phyloP scores from a whole-genome alignment of 2,329 filamentous ascomycete genomes.

The Camptophora hylomeconis region DNA sequence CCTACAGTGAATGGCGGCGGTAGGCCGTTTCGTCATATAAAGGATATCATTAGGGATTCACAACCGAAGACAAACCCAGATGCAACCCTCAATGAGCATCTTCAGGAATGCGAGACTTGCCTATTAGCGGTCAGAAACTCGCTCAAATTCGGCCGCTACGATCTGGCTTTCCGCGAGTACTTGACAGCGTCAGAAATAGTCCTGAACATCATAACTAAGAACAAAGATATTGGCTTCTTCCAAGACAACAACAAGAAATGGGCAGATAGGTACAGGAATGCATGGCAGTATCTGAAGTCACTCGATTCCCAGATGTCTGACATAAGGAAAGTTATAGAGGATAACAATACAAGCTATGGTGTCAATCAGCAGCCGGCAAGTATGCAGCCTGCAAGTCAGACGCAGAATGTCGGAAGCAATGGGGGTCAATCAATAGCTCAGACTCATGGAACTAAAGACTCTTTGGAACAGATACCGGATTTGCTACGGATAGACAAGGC shows the following conservation, averaged over 20 bases:
- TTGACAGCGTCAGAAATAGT: conserved; percentile 69
- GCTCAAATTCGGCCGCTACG: conserved; percentile 51
- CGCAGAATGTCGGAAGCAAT: too few species aligned
- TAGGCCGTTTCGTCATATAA: conserved; percentile 27
- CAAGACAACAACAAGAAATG: conserved; percentile 39
- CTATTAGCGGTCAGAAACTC: conserved; percentile 21
- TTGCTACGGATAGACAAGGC: conserved; percentile 11
- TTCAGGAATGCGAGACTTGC: conserved; percentile 25
- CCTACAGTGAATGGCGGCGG: conserved; percentile 7
- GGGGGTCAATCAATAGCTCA: too few species aligned
- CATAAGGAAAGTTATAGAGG: conserved; percentile 47
- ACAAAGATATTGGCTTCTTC: conserved; percentile 59
- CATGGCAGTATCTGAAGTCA: conserved; percentile 20
- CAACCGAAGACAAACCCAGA: conserved; percentile 25
- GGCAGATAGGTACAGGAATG: conserved; percentile 36
- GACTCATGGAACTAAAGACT: too few species aligned
- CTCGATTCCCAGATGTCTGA: conserved; percentile 35
- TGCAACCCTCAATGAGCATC: conserved; percentile 14
- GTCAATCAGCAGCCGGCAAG: conserved; percentile 31
- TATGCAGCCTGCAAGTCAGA: too few species aligned
- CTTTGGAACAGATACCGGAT: conserved; percentile 11
- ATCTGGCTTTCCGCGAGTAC: conserved; percentile 71
- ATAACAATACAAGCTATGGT: conserved; percentile 51
- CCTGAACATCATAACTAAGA: conserved; percentile 60
- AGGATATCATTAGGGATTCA: conserved; percentile 32